Conservation (phyloP, 1,139 yeast species). For the Yamadazyma oceani region DNA sequence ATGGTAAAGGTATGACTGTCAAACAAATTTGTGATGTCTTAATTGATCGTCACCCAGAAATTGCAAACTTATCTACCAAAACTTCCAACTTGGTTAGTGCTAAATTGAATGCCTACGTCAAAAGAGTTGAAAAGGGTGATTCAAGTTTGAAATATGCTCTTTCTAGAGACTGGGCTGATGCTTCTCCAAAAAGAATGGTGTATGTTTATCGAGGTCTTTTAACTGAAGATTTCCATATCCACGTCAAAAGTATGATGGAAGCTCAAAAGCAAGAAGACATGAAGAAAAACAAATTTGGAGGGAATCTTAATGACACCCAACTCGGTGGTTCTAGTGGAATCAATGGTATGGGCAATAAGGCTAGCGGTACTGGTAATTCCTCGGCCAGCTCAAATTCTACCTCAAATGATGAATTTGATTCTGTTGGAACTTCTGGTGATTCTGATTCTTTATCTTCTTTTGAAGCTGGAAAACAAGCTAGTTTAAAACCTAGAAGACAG, state of each 20-base stretch:
- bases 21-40: slow-evolving; percentile 78
- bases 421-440: slow-evolving; percentile 3
- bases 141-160: slow-evolving; percentile 67
- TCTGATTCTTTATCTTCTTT: slow-evolving; percentile 13
- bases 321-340: background rate
- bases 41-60: slow-evolving; percentile 72
- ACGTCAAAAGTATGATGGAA: slow-evolving; percentile 59
- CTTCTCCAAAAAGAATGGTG: slow-evolving; percentile 85
- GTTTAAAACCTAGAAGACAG: slow-evolving; percentile 43
- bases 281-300: slow-evolving; percentile 6
- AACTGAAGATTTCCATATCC: slow-evolving; percentile 68
- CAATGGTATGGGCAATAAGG: background rate
- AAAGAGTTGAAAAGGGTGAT: slow-evolving; percentile 80
- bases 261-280: slow-evolving; percentile 26
- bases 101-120: slow-evolving; percentile 78
- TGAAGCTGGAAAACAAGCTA: slow-evolving; percentile 27
- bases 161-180: slow-evolving; percentile 86
- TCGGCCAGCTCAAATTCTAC: slow-evolving; percentile 1
- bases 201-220: slow-evolving; percentile 78
- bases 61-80: slow-evolving; percentile 75
- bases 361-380: background rate
- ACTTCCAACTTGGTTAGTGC: slow-evolving; percentile 83
- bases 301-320: background rate
- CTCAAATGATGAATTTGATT: slow-evolving; percentile 5
- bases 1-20: slow-evolving; percentile 78